Evolutionary conservation across 768 basidiomycete genomes (phyloP).

Genomic region (Russula sp.): DNA sequence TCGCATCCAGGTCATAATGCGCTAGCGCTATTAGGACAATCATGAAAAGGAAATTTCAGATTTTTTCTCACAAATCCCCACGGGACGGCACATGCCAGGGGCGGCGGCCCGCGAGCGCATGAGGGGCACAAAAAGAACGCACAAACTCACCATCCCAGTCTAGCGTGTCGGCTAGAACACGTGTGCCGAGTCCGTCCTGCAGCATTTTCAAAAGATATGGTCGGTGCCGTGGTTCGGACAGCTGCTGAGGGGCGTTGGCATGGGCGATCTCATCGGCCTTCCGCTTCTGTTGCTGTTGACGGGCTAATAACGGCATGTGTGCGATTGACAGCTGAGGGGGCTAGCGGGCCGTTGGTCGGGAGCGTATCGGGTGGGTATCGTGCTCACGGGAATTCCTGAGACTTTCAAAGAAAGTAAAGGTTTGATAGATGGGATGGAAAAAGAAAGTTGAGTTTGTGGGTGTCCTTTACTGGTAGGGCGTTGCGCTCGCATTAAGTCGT

Average conservation of each 20-base stretch:
- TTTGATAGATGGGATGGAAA: slow-evolving; percentile 11
- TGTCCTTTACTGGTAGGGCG: neutral
- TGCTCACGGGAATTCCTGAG: neutral
- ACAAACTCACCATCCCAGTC: slow-evolving; percentile 28
- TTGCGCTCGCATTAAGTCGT: neutral
- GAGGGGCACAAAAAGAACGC: slow-evolving; percentile 1
- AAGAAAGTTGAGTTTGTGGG: neutral
- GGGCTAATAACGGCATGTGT: slow-evolving; percentile 4
- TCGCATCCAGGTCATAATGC: slow-evolving; percentile 21
- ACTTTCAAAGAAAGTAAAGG: slow-evolving; percentile 8
- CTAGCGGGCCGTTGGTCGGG: too few relatives aligned
- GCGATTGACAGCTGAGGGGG: neutral
- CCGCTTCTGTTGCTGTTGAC: neutral
- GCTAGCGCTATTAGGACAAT: slow-evolving; percentile 5
- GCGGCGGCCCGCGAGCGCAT: neutral
- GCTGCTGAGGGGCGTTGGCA: slow-evolving; percentile 7
- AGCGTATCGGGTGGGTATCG: neutral
- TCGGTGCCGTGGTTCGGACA: slow-evolving; percentile 2
- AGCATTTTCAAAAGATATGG: slow-evolving; percentile 24
- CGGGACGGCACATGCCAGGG: neutral
- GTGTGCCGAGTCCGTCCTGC: slow-evolving; percentile 4
- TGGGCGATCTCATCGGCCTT: slow-evolving; percentile 2
- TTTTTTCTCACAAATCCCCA: neutral
- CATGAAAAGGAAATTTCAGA: slow-evolving; percentile 11
- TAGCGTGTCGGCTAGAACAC: slow-evolving; percentile 28